phyloP scores from a whole-genome alignment of 2,329 filamentous ascomycete species.

The Pseudogymnoascus sp. region DNA sequence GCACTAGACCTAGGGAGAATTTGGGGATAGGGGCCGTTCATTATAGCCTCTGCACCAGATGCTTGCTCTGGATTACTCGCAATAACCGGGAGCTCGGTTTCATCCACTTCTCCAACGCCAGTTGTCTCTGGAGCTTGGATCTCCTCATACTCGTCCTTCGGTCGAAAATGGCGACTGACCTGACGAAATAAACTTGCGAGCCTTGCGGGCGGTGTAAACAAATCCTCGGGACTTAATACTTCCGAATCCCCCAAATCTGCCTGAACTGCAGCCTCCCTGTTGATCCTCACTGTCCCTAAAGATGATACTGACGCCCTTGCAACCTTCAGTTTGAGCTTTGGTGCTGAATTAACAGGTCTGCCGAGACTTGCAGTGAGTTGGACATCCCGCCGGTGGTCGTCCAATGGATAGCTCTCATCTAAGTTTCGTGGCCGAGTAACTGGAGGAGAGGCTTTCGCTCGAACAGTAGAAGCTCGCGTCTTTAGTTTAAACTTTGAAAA shows the following conservation, averaged over 20 bases:
- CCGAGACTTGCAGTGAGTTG: conserved; percentile 7
- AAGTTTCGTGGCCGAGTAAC: conserved; percentile 19
- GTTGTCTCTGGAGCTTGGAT: not conserved
- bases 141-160: not conserved
- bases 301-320: conserved; percentile 24
- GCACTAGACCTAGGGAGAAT: not conserved
- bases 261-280: conserved; percentile 17
- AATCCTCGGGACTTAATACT: conserved; percentile 23
- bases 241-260: conserved; percentile 20
- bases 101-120: not conserved
- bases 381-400: conserved; percentile 12
- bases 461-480: conserved; percentile 14
- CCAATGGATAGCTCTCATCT: conserved; percentile 22
- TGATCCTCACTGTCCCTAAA: conserved; percentile 25
- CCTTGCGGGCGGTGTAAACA: conserved; percentile 25
- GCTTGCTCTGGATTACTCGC: not conserved
- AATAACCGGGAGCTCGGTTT: not conserved
- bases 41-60: not conserved
- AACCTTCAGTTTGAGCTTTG: conserved; percentile 20
- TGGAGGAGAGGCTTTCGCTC: conserved; percentile 15
- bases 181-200: conserved; percentile 26
- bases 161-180: conserved; percentile 13
- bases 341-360: not conserved
- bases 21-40: not conserved
- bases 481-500: conserved; percentile 23